Evolutionary conservation across 192 early-diverging fungal genomes (phyloP), one percentile per base, ranked within the genome.

Genomic region (Podila horticola): DNA sequence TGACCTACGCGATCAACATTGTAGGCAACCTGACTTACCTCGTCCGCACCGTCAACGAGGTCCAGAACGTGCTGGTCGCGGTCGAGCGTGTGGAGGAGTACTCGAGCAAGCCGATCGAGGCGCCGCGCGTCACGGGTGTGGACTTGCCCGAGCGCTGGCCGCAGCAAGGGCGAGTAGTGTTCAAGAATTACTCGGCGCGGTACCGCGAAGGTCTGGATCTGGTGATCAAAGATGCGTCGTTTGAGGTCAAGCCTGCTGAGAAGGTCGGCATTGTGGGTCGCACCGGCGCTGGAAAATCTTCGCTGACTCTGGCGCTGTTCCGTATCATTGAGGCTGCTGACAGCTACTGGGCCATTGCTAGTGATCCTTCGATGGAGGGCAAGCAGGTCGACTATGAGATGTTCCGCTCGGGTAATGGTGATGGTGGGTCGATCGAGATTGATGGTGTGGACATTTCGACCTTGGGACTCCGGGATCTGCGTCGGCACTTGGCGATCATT

Each of bases 71-170:
- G 59, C 86, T 95, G 84, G 94, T 92, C 64, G 84, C 91, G 1
- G 92, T 96, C 31, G 96, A 97, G 85, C 89, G 93, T 9, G 83
- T 91, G 49, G 82, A 87, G 30, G 92, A 96, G 81, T 97, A 96
- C 70, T 86, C 89, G 70, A 90, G 94, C 10, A 82, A 96, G 41
- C 87, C 87, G 2, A 86, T 88, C 24, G 96, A 97, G 72, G 95
- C 95, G 30, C 91, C 93, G 7, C 89, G 90, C 19, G 79, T 89
- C 19, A 85, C 84, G 19, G 83, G 82, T 58, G 72, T 82, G 10
- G 71, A 74, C 12, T 90, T 91, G 0, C 49, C 82, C 9, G 67
- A 81, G 22, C 38, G 65, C 17, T 97, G 96, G 96, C 96, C 96
- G 8, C 82, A 86, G n/a, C 69, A 88, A 2, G 96, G 96, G 29